phyloP scores from a whole-genome alignment of 1,139 yeast species.

The Blastobotrys malaysiensis region DNA sequence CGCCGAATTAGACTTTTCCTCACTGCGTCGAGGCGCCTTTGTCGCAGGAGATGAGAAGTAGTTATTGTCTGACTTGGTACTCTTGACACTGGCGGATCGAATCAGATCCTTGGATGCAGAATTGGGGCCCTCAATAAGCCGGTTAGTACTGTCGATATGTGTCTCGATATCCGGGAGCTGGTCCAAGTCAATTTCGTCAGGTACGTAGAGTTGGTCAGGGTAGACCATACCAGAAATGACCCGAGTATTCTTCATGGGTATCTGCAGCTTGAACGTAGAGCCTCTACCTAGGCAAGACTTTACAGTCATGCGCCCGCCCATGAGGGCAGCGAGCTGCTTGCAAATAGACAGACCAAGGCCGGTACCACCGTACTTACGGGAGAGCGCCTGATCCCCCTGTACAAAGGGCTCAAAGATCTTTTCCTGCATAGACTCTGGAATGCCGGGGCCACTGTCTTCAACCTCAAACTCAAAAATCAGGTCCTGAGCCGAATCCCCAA shows the following conservation, averaged over 20 bases:
- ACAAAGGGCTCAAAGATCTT: slow-evolving; percentile 93
- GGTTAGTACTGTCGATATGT: background rate
- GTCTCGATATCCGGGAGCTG: background rate
- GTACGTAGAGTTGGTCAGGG: background rate
- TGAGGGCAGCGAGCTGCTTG: slow-evolving; percentile 81
- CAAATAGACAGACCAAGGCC: slow-evolving; percentile 93
- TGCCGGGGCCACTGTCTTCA: slow-evolving; percentile 90
- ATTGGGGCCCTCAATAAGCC: background rate
- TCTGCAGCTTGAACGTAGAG: slow-evolving; percentile 70
- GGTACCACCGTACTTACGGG: slow-evolving; percentile 91
- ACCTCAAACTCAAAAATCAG: slow-evolving; percentile 59
- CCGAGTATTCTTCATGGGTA: slow-evolving; percentile 43
- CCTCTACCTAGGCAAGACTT: slow-evolving; percentile 71
- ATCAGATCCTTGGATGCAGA: background rate
- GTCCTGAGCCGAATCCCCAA: slow-evolving; percentile 1
- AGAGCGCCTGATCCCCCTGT: slow-evolving; percentile 92
- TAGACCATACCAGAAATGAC: slow-evolving; percentile 1
- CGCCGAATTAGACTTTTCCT: background rate
- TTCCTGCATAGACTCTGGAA: slow-evolving; percentile 69
- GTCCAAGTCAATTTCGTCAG: background rate
- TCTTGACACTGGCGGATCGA: background rate
- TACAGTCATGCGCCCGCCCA: slow-evolving; percentile 59
- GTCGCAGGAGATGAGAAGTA: background rate
- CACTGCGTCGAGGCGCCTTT: background rate
- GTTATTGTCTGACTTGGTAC: background rate